Conservation (phyloP, 169 alveolate genomes). For the Amoebophrya sp. region DNA sequence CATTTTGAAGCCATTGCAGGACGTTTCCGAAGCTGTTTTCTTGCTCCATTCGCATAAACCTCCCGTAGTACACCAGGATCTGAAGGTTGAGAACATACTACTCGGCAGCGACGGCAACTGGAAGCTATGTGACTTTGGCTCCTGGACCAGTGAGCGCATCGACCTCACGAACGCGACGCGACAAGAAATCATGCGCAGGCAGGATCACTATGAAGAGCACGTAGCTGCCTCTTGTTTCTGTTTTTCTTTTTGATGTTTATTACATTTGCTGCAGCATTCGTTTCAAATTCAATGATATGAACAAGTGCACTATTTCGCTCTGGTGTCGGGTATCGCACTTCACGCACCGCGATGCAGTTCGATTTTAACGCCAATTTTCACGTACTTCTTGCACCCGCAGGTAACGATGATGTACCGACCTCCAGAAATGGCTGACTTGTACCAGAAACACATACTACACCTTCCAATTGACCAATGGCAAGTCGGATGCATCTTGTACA, state of each 20-base stretch:
- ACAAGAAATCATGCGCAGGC: constrained; percentile 8
- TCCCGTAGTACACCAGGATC: background rate
- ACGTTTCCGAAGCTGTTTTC: background rate
- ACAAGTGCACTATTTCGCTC: too few species aligned
- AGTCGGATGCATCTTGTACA: constrained; percentile 1
- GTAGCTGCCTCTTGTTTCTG: background rate
- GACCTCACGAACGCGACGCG: background rate
- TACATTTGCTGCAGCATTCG: too few species aligned
- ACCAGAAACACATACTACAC: background rate
- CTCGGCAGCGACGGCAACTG: background rate
- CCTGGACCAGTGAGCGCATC: background rate
- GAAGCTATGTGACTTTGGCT: constrained; percentile 1
- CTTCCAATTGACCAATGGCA: background rate
- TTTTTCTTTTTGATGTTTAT: background rate
- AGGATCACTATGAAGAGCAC: background rate
- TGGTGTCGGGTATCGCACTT: too few species aligned
- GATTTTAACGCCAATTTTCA: too few species aligned
- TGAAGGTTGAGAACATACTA: background rate
- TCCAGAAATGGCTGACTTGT: constrained; percentile 3
- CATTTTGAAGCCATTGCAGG: constrained; percentile 6
- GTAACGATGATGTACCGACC: constrained; percentile 11
- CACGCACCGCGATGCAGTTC: too few species aligned
- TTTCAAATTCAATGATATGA: too few species aligned
- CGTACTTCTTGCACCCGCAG: too few species aligned
- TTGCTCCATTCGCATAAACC: background rate